These are phyloP conservation scores for Atkinsonella hypoxylon DNA, from an alignment of 2,329 filamentous ascomycete species.

Conservation along the genomic window DNA sequence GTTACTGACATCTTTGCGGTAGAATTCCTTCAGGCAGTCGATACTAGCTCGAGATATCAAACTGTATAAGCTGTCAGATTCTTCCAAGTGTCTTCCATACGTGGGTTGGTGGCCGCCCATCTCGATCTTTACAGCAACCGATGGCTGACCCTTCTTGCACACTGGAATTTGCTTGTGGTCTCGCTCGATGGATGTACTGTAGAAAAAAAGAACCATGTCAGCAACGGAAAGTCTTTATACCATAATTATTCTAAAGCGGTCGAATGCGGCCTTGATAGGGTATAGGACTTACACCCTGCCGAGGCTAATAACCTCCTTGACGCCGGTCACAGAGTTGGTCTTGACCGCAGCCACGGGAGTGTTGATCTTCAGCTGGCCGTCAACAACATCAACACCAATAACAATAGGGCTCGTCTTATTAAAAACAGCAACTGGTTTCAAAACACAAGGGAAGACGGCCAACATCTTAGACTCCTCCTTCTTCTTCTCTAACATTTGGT, in stretches of 20 bases:
- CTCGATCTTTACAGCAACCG: constrained; percentile 96
- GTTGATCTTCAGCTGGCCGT: constrained; percentile 74
- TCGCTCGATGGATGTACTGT: constrained; percentile 85
- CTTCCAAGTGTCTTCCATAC: constrained; percentile 91
- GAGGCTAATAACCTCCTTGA: constrained; percentile 72
- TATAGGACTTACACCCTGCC: constrained; percentile 74
- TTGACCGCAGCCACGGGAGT: constrained; percentile 85
- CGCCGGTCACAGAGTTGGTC: constrained; percentile 63
- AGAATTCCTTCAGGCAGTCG: constrained; percentile 92
- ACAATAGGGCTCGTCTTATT: constrained; percentile 97
- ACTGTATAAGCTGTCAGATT: constrained; percentile 79
- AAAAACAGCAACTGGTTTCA: constrained; percentile 84
- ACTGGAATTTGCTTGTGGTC: constrained; percentile 91
- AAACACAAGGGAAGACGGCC: constrained; percentile 92
- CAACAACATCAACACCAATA: constrained; percentile 87
- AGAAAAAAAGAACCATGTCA: not conserved
- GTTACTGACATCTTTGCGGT: constrained; percentile 72
- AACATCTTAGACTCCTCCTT: constrained; percentile 94
- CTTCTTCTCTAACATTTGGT: constrained; percentile 71
- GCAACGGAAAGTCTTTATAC: not conserved
- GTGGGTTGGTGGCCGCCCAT: constrained; percentile 81
- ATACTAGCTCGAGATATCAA: constrained; percentile 80
- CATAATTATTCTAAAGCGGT: not conserved
- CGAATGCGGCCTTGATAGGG: not conserved
- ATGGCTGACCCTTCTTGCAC: constrained; percentile 95